Conservation (phyloP, 192 early-diverging fungal genomes). For the Entrophospora sp. region DNA sequence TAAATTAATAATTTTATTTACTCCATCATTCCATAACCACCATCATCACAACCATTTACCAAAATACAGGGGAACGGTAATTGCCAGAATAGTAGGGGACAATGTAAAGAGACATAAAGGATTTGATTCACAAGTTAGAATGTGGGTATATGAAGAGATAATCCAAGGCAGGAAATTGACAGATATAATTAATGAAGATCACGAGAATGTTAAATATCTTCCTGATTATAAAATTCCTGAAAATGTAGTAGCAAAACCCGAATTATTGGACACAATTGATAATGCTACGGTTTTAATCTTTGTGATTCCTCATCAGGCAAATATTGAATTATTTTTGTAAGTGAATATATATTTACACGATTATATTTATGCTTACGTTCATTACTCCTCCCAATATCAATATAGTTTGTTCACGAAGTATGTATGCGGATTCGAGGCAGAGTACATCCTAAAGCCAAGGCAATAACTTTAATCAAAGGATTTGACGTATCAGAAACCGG, state of each 20-base stretch:
- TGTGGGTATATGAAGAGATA: conserved; percentile 96
- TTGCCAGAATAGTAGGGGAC: conserved; percentile 82
- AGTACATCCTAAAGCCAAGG: conserved; percentile 63
- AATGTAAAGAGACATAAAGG: conserved; percentile 62
- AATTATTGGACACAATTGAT: conserved; percentile 65
- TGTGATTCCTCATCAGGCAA: conserved; percentile 85
- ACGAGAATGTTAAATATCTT: conserved; percentile 89
- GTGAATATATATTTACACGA: not conserved
- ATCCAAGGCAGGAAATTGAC: conserved; percentile 78
- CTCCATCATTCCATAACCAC: no score
- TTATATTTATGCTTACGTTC: conserved; percentile 4
- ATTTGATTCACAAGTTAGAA: conserved; percentile 75
- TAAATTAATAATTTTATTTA: no score
- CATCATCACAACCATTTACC: no score
- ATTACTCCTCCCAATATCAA: not conserved
- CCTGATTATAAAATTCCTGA: conserved; percentile 76
- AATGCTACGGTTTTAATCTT: conserved; percentile 89
- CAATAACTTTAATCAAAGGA: conserved; percentile 94
- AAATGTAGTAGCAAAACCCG: conserved; percentile 80
- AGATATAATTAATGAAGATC: conserved; percentile 87
- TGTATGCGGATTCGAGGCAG: conserved; percentile 76
- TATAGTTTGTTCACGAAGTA: conserved; percentile 70
- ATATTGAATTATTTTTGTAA: not conserved
- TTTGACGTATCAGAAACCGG: conserved; percentile 71
- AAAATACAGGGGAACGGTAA: conserved; percentile 82